phyloP scores from a whole-genome alignment of 2,329 filamentous ascomycete genomes.

The Proliferodiscus dingleyae region DNA sequence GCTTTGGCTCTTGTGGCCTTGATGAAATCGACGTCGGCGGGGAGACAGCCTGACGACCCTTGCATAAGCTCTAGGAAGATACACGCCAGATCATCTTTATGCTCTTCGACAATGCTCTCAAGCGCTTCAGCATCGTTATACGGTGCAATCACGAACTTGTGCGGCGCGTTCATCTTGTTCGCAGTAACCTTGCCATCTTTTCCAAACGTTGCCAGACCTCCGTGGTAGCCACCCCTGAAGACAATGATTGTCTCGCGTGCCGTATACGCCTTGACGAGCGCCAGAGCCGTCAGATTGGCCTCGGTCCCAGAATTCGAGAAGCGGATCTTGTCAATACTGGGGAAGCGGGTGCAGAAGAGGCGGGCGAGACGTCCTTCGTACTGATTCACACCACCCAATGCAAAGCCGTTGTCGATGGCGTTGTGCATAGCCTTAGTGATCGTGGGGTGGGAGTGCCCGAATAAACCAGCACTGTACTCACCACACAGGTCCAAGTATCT shows the following conservation, averaged over 20 bases:
- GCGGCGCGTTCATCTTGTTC: conserved; percentile 19
- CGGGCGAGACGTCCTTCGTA: conserved; percentile 48
- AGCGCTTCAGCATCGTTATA: conserved; percentile 56
- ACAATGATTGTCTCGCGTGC: conserved; percentile 14
- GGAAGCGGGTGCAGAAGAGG: conserved; percentile 47
- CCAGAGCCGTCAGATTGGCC: conserved; percentile 56
- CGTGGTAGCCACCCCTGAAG: conserved; percentile 20
- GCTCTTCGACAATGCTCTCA: conserved; percentile 36
- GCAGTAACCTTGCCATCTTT: conserved; percentile 25
- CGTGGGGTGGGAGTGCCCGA: conserved; percentile 56
- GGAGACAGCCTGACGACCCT: conserved; percentile 54
- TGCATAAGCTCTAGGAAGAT: conserved; percentile 65
- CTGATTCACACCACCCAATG: conserved; percentile 46
- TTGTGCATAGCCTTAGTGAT: conserved; percentile 46
- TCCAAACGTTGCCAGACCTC: conserved; percentile 35
- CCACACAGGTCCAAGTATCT: conserved; percentile 54
- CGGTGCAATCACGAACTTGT: conserved; percentile 42
- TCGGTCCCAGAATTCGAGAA: conserved; percentile 64
- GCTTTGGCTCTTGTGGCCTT: conserved; percentile 9
- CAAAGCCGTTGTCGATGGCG: conserved; percentile 43
- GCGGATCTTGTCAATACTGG: conserved; percentile 46
- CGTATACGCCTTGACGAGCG: conserved; percentile 21
- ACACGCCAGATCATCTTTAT: conserved; percentile 36
- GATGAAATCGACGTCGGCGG: conserved; percentile 31
- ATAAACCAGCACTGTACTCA: conserved; percentile 62